A percentile compares a stretch with the other conserved stretches of the same genome.
These are phyloP conservation scores for Diplogelasinospora grovesii DNA, from an alignment of 495 filamentous ascomycete genomes.

Conservation along the genomic window DNA sequence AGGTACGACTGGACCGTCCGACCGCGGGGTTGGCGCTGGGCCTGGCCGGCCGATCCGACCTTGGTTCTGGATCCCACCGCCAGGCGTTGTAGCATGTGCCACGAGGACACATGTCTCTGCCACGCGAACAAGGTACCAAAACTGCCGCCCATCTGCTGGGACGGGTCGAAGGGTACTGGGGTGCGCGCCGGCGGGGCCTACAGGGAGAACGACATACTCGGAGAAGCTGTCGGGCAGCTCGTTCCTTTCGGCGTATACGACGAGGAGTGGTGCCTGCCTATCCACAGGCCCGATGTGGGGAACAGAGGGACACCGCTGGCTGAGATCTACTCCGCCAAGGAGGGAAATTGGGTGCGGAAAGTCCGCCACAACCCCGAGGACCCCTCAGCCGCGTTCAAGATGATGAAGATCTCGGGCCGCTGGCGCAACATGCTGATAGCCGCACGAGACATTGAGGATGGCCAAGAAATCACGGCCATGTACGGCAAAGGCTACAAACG, in stretches of 20 bases:
- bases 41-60: conserved; percentile 22
- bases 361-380: conserved; percentile 16
- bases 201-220: conserved; percentile 11
- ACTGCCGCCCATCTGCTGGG: conserved; percentile 17
- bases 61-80: conserved; percentile 1
- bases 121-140: conserved; percentile 5
- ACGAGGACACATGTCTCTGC: conserved; percentile 15
- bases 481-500: conserved; percentile 19
- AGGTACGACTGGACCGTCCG: conserved; percentile 11
- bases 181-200: conserved; percentile 14
- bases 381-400: conserved; percentile 14
- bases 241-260: conserved; percentile 8
- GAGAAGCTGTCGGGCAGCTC: conserved; percentile 25
- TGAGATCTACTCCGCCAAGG: conserved; percentile 18
- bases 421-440: conserved; percentile 22
- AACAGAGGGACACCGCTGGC: conserved; percentile 19
- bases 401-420: conserved; percentile 19
- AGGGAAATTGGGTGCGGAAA: conserved; percentile 28
- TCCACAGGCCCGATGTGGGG: conserved; percentile 19
- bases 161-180: conserved; percentile 13
- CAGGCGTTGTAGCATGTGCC: conserved; percentile 15
- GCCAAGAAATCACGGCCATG: conserved; percentile 24
- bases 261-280: conserved; percentile 17
- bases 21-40: conserved; percentile 15
- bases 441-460: conserved; percentile 14